phyloP scores from a whole-genome alignment of 495 filamentous ascomycete species.

The Cladorrhinum samala region DNA sequence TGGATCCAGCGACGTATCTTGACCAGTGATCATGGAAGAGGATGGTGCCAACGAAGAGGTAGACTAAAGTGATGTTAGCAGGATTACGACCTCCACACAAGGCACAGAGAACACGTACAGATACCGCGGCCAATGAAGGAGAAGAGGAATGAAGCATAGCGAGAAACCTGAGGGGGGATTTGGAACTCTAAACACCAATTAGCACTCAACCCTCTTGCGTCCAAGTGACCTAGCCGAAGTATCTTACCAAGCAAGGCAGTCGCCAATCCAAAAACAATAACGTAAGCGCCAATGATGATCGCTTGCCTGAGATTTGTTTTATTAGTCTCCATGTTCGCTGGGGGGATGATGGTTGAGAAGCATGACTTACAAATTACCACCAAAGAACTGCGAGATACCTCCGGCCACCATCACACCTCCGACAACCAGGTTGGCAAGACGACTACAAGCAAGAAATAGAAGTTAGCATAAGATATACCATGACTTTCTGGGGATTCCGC shows the following conservation, averaged over 20 bases:
- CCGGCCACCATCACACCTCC: constrained; percentile 85
- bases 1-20: constrained; percentile 58
- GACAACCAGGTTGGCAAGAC: constrained; percentile 86
- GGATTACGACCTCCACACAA: neutral
- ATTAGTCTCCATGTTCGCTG: constrained; percentile 14
- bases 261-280: neutral
- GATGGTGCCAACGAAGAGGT: constrained; percentile 89
- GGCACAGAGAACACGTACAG: constrained; percentile 57
- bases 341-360: neutral
- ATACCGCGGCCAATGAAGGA: constrained; percentile 91
- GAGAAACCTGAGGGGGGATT: constrained; percentile 83
- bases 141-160: constrained; percentile 96
- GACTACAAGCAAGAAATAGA: constrained; percentile 54
- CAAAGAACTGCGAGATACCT: constrained; percentile 84
- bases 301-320: too few species aligned
- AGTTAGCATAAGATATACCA: constrained; percentile 12
- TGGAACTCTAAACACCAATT: constrained; percentile 72
- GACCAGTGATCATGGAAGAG: constrained; percentile 57
- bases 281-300: neutral
- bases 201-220: too few species aligned
- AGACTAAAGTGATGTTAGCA: constrained; percentile 53
- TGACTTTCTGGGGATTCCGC: neutral
- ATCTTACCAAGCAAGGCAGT: neutral
- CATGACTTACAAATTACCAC: constrained; percentile 46
- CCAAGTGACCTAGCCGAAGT: too few species aligned